Percentiles rank a stretch among this genome's conserved stretches.
These are phyloP conservation scores for Populus hybrid DNA, from an alignment of 441 rosid genomes.

Conservation along the genomic window DNA sequence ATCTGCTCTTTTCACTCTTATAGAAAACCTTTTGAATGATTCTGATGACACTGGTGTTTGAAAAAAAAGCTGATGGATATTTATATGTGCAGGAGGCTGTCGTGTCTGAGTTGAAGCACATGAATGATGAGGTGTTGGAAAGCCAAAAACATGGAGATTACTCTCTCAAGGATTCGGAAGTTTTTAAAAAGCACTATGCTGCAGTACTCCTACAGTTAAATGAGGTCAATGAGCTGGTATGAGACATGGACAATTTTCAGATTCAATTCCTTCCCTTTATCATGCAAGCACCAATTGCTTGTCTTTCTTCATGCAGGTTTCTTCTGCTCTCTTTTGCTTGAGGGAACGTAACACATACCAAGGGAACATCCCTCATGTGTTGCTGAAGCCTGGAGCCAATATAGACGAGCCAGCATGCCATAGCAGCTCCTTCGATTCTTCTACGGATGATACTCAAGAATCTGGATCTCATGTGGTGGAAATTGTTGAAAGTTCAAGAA, in stretches of 20 bases:
- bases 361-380: constrained; percentile 32
- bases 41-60: constrained; percentile 5
- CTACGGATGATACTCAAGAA: constrained; percentile 44
- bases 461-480: constrained; percentile 69
- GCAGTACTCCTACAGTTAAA: constrained; percentile 62
- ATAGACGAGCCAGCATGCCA: constrained; percentile 33
- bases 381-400: constrained; percentile 38
- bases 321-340: constrained; percentile 52
- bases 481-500: constrained; percentile 71
- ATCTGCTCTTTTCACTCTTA: constrained; percentile 1
- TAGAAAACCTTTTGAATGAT: constrained; percentile 3
- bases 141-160: constrained; percentile 41
- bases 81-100: constrained; percentile 51
- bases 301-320: constrained; percentile 43
- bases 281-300: constrained; percentile 7
- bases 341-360: constrained; percentile 54
- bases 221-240: constrained; percentile 69
- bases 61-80: constrained; percentile 10
- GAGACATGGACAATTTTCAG: constrained; percentile 20
- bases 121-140: constrained; percentile 50
- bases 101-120: constrained; percentile 52
- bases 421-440: constrained; percentile 27
- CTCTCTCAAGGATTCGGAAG: constrained; percentile 55
- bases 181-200: constrained; percentile 65
- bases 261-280: constrained; percentile 8